Percentiles rank a stretch among this genome's conserved stretches.
phyloP scores from a whole-genome alignment of 305 asterid species.

The Fraxinus paxiana region DNA sequence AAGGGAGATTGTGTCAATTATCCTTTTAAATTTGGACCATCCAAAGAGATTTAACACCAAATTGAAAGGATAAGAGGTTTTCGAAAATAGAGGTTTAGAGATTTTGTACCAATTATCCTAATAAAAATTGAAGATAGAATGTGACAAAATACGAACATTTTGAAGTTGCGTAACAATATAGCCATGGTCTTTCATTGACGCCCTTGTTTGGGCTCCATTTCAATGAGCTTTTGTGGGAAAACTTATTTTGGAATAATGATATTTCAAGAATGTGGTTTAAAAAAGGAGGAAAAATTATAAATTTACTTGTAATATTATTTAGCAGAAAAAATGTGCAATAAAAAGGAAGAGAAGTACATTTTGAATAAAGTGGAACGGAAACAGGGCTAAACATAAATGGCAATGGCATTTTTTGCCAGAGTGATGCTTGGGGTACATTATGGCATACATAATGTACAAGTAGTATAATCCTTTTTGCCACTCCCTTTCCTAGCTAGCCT shows the following conservation, averaged over 20 bases:
- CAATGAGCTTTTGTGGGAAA: too few species aligned
- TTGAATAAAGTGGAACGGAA: too few species aligned
- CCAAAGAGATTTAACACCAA: neutral
- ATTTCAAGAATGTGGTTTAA: too few species aligned
- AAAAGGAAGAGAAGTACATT: too few species aligned
- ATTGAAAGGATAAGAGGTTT: neutral
- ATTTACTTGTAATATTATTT: too few species aligned
- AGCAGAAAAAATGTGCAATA: too few species aligned
- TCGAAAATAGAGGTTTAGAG: neutral
- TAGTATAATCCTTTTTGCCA: too few species aligned
- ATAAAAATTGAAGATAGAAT: neutral
- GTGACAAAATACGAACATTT: neutral
- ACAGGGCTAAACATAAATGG: neutral
- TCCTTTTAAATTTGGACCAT: neutral
- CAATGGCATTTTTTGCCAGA: neutral
- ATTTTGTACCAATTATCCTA: neutral
- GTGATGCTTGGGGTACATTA: too few species aligned
- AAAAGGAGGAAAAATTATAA: too few species aligned
- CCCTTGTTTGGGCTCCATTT: too few species aligned
- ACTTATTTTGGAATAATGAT: too few species aligned
- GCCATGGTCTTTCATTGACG: neutral
- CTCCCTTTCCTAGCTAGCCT: neutral
- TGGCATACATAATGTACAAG: too few species aligned
- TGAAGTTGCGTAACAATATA: neutral
- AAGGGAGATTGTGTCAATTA: neutral